A percentile compares a stretch with the other conserved stretches of the same genome.
Evolutionary conservation across 2,329 filamentous ascomycete genomes (phyloP).

Genomic region (Tolypocladium capitatum): DNA sequence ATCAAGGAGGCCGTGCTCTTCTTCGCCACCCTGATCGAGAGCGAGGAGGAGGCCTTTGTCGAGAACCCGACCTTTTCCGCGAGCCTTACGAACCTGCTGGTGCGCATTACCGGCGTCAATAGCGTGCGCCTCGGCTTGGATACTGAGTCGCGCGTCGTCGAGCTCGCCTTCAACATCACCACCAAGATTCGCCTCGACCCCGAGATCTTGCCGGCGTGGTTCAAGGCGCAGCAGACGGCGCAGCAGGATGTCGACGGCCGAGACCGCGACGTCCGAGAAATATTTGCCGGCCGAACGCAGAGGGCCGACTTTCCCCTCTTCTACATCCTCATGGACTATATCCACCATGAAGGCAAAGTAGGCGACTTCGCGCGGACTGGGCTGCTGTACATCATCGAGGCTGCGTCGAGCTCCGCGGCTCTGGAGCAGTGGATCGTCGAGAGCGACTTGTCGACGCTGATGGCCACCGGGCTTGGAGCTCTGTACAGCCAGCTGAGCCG

Average conservation of each 20-base stretch:
- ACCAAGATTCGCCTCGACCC: constrained; percentile 91
- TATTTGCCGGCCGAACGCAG: constrained; percentile 73
- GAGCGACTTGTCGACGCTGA: constrained; percentile 88
- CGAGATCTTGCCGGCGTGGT: constrained; percentile 81
- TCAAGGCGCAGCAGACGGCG: constrained; percentile 43
- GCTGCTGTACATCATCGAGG: constrained; percentile 88
- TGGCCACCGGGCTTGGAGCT: constrained; percentile 89
- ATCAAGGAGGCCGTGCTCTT: constrained; percentile 74
- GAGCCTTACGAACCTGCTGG: constrained; percentile 74
- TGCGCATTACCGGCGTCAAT: constrained; percentile 62
- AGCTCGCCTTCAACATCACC: constrained; percentile 88
- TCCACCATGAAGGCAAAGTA: constrained; percentile 86
- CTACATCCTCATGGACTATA: constrained; percentile 90
- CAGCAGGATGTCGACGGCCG: constrained; percentile 19
- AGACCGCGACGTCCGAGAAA: constrained; percentile 51
- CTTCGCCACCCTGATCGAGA: constrained; percentile 87
- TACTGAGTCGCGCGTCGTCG: constrained; percentile 78
- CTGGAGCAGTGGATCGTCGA: constrained; percentile 95
- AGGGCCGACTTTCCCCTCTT: constrained; percentile 92
- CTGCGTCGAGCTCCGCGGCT: constrained; percentile 66
- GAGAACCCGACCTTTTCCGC: constrained; percentile 76
- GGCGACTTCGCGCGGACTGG: constrained; percentile 95
- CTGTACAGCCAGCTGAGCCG: constrained; percentile 53
- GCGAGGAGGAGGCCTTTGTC: constrained; percentile 89
- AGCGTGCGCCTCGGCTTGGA: constrained; percentile 63